phyloP scores from a whole-genome alignment of 2,329 filamentous ascomycete species.

The Camillea tinctor region DNA sequence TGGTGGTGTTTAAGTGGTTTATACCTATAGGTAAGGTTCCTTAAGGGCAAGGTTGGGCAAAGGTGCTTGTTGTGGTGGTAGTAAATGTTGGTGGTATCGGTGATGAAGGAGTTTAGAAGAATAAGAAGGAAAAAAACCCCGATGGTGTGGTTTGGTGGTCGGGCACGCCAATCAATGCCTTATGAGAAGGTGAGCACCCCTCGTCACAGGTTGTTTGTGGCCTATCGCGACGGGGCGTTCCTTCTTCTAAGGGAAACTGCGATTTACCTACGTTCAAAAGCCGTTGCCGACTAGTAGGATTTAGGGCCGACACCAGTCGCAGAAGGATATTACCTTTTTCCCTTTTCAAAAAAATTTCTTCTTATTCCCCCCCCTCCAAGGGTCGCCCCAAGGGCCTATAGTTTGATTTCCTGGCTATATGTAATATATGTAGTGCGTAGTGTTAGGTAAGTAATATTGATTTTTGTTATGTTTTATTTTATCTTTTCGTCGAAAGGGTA shows the following conservation, averaged over 20 bases:
- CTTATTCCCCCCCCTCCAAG: neutral
- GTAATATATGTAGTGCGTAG: too few relatives aligned
- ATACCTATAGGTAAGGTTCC: neutral
- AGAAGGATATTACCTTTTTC: slow-evolving; percentile 12
- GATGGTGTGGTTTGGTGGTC: neutral
- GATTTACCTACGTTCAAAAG: slow-evolving; percentile 5
- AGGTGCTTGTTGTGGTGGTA: neutral
- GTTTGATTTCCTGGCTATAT: too few relatives aligned
- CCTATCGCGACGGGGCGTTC: slow-evolving; percentile 2
- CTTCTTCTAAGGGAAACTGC: slow-evolving; percentile 1
- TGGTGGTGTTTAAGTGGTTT: neutral
- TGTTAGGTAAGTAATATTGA: too few relatives aligned
- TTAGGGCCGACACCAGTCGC: slow-evolving; percentile 9
- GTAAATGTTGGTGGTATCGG: neutral
- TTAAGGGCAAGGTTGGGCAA: too few relatives aligned
- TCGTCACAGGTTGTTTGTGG: neutral
- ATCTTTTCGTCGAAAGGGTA: neutral
- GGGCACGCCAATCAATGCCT: neutral
- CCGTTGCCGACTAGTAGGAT: slow-evolving; percentile 9
- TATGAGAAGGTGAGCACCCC: neutral
- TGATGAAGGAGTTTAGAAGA: neutral
- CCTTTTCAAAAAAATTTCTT: slow-evolving; percentile 2
- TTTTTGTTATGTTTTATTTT: too few relatives aligned
- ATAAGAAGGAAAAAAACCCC: neutral
- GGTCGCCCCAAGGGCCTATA: too few relatives aligned